Percentiles rank a stretch among this genome's conserved stretches.
phyloP scores from a whole-genome alignment of 192 early-diverging fungal genomes.

The Podila epicladia region DNA sequence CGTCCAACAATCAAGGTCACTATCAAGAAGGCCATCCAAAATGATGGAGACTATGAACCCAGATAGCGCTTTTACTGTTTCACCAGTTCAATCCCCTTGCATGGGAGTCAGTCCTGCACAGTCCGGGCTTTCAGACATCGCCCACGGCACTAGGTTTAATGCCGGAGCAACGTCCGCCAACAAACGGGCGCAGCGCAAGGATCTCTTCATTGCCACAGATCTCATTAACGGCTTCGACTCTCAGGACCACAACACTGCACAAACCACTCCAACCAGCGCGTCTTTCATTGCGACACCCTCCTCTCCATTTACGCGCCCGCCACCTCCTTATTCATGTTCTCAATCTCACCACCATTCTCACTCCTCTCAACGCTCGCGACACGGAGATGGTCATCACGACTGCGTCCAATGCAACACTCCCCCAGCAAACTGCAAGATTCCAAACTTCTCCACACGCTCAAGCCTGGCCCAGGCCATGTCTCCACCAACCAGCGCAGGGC shows the following conservation, averaged over 20 bases:
- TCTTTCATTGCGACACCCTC: not conserved
- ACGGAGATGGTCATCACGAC: conserved; percentile 1
- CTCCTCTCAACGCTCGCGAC: not conserved
- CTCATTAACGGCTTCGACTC: not conserved
- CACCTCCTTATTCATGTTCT: not conserved
- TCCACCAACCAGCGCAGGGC: conserved; percentile 14
- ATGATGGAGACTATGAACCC: not conserved
- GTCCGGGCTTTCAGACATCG: not conserved
- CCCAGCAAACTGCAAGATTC: conserved; percentile 32
- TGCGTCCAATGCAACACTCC: conserved; percentile 15
- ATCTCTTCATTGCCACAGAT: conserved; percentile 23
- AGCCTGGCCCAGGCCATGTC: conserved; percentile 21
- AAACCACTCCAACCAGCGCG: not conserved
- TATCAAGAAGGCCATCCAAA: not conserved
- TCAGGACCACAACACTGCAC: not conserved
- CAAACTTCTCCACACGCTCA: conserved; percentile 20
- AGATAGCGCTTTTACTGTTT: not conserved
- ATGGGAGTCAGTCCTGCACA: not conserved
- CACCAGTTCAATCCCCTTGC: not conserved
- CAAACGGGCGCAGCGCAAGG: conserved; percentile 20
- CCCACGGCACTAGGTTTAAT: not conserved
- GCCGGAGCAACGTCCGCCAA: not conserved
- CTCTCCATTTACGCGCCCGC: not conserved
- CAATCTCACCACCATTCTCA: not conserved
- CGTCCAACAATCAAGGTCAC: not conserved